Evolutionary conservation across 306 rosid species (phyloP), one percentile per base, ranked within the genome.

Genomic region (Cicer arietinum): DNA sequence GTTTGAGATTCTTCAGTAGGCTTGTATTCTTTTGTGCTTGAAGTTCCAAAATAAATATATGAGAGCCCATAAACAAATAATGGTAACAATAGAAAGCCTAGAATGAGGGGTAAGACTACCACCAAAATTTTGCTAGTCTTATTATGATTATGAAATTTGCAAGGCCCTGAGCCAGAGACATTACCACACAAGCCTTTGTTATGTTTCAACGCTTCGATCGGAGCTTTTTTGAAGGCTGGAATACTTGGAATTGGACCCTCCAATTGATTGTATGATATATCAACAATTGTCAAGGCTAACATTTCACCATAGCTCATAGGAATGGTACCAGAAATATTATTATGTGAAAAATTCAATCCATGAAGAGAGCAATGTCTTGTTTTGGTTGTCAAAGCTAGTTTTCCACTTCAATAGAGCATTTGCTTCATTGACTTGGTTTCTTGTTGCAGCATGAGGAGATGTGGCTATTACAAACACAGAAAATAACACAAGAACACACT

Each of bases 231-330:
- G 6, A 61, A 61, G 11, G 46, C 67, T 39, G 46, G 7, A 37
- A 61, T 61, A 25, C 12, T 61, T 61, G 67, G 67, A 61, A 61
- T 14, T 7, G 67, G 22, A 60, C 45, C 67, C 67, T 60, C 67
- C 2, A 60, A 60, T 1, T 7, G 45, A 1, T 60, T 60, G 22
- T 60, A 60, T 37, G 67, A 60, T 35, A 60, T 60, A 60, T 60
- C 45, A 13, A 60, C 44, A 60, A 1, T 60, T 60, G 67, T 60
- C 18, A 60, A 60, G 45, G 20, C n/a, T 13, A 35, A 7, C 67
- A 60, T 60, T 0, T 60, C 67, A 37, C 45, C 45, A 35, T 3
- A 37, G 6, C 11, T 60, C 1, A 60, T 37, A 5, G 45, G 67
- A 37, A 61, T 37, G 1, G 10, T 3, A 37, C 67, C 67, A 37